These are phyloP conservation scores for Microbotryomycetes sp. DNA, from an alignment of 1,284 basidiomycete genomes.

Conservation along the genomic window DNA sequence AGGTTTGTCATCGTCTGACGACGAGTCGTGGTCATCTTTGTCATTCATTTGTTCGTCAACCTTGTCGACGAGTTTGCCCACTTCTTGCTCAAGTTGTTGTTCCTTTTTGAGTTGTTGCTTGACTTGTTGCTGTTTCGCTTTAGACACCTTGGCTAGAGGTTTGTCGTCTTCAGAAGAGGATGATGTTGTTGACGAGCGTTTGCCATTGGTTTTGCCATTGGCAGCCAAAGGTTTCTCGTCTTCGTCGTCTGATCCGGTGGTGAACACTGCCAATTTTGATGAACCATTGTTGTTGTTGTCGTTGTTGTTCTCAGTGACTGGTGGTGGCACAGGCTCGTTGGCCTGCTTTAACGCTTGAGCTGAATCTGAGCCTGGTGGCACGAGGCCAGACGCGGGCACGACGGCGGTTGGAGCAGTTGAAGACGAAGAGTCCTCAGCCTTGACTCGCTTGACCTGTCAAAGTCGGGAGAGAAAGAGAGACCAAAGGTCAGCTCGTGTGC, in stretches of 20 bases:
- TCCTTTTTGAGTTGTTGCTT: conserved; percentile 6
- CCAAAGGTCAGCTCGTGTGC: not conserved
- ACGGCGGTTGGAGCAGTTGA: not conserved
- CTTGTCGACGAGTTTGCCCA: conserved; percentile 7
- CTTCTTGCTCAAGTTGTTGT: not conserved
- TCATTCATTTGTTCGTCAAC: conserved; percentile 5
- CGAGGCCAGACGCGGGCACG: conserved; percentile 2
- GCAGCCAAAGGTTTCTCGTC: conserved; percentile 40
- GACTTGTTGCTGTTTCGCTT: conserved; percentile 3
- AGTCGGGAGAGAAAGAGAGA: not conserved
- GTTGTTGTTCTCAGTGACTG: not conserved
- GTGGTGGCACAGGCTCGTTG: not conserved
- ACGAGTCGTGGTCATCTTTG: conserved; percentile 11
- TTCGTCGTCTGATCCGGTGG: conserved; percentile 33
- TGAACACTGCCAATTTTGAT: conserved; percentile 33
- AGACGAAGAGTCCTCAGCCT: not conserved
- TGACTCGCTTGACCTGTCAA: conserved; percentile 26
- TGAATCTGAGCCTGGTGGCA: not conserved
- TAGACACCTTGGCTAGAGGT: conserved; percentile 6
- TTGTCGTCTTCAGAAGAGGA: not conserved
- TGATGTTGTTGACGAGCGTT: conserved; percentile 5
- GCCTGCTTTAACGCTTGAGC: not conserved
- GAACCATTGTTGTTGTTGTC: not conserved
- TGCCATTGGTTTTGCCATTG: conserved; percentile 4
- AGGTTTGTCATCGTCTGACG: conserved; percentile 62